Percentiles rank a stretch among this genome's conserved stretches.
phyloP scores from a whole-genome alignment of 768 basidiomycete species.

The Tephrocybe sp. region DNA sequence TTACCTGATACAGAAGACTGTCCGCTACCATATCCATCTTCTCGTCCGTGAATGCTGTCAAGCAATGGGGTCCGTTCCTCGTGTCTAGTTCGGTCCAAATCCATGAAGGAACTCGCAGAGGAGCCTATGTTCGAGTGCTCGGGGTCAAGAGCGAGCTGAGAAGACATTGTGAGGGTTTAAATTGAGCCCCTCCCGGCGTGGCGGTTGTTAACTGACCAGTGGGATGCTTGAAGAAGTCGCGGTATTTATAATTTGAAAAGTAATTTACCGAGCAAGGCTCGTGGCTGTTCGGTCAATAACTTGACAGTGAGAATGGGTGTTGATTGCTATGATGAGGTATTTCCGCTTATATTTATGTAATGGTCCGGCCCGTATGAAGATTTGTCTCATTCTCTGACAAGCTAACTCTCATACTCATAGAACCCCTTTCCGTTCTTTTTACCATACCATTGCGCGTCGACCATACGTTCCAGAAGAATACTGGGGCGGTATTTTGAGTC shows the following conservation, averaged over 20 bases:
- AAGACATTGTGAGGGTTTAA: conserved; percentile 1
- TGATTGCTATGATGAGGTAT: background rate
- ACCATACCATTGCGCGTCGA: conserved; percentile 93
- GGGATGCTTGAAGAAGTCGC: too few relatives aligned
- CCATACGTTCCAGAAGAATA: conserved; percentile 90
- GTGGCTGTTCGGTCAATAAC: too few relatives aligned
- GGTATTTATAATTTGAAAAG: too few relatives aligned
- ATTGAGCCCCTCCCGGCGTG: background rate
- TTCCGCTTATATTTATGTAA: background rate
- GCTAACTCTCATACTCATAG: conserved; percentile 69
- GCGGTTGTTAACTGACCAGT: too few relatives aligned
- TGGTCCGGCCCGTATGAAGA: background rate
- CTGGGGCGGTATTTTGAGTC: conserved; percentile 96
- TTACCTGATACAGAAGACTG: conserved; percentile 23
- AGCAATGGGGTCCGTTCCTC: conserved; percentile 35
- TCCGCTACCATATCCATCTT: conserved; percentile 26
- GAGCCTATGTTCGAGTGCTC: conserved; percentile 7
- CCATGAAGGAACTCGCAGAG: conserved; percentile 19
- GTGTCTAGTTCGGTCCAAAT: conserved; percentile 14
- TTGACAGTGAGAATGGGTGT: background rate
- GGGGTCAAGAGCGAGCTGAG: conserved; percentile 6
- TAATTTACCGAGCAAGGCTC: background rate
- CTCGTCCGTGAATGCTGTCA: conserved; percentile 24
- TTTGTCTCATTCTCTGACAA: background rate
- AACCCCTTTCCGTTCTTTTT: conserved; percentile 94